A percentile compares a stretch with the other conserved stretches of the same genome.
phyloP scores from a whole-genome alignment of 306 rosid genomes.

The Cucumis cinereus region DNA sequence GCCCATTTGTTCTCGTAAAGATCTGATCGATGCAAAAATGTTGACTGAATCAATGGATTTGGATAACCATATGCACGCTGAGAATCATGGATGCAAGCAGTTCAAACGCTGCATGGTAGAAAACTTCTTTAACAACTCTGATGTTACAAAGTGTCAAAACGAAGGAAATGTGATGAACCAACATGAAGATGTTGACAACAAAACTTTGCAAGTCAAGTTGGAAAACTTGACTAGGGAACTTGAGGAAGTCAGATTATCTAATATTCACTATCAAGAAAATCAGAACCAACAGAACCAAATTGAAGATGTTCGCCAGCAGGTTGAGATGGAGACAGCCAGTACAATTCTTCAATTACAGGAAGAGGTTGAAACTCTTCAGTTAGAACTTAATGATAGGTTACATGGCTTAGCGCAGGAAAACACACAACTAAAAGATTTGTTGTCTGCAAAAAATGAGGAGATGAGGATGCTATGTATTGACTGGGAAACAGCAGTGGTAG shows the following conservation, averaged over 20 bases:
- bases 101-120: not conserved
- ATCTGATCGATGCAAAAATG: constrained; percentile 19
- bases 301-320: constrained; percentile 69
- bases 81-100: constrained; percentile 6
- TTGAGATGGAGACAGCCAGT: constrained; percentile 80
- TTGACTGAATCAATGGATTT: constrained; percentile 12
- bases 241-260: constrained; percentile 51
- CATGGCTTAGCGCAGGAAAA: constrained; percentile 51
- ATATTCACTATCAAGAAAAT: constrained; percentile 47
- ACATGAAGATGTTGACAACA: constrained; percentile 22
- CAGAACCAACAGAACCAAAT: constrained; percentile 38
- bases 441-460: constrained; percentile 63
- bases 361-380: constrained; percentile 61
- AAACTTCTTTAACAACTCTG: not conserved
- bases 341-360: constrained; percentile 88
- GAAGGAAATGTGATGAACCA: constrained; percentile 3
- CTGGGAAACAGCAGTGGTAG: constrained; percentile 80
- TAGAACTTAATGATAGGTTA: constrained; percentile 53
- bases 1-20: not conserved
- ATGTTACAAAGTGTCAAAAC: constrained; percentile 7
- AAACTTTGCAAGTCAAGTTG: constrained; percentile 42
- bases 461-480: constrained; percentile 33
- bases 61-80: constrained; percentile 4
- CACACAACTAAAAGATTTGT: constrained; percentile 30
- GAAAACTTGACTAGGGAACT: constrained; percentile 59